Percentiles rank a stretch among this genome's conserved stretches.
Evolutionary conservation across 208 protist genomes (phyloP).

Genomic region (Leptomonas seymouri): DNA sequence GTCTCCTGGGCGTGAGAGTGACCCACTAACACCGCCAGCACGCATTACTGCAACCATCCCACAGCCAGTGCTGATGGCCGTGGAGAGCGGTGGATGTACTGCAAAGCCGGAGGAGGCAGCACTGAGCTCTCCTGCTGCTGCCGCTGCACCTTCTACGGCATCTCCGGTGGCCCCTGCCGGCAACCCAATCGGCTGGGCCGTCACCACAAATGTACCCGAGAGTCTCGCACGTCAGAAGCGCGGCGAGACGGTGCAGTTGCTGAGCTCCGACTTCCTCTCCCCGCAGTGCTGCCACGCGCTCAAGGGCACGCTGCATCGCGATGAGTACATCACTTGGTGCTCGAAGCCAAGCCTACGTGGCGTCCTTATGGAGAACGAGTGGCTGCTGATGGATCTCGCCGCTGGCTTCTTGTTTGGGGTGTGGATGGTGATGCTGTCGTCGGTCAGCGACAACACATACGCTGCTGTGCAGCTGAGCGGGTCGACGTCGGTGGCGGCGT

Average conservation of each 20-base stretch:
- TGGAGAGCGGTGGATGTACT: not conserved
- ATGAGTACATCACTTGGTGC: slow-evolving; percentile 62
- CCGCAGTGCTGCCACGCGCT: slow-evolving; percentile 36
- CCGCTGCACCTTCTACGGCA: not conserved
- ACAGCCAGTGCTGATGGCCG: not conserved
- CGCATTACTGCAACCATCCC: not conserved
- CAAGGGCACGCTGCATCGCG: slow-evolving; percentile 34
- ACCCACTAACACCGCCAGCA: not conserved
- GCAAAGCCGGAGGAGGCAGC: not conserved
- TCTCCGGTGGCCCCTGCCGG: slow-evolving; percentile 1
- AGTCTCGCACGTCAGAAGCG: slow-evolving; percentile 35
- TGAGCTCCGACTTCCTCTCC: slow-evolving; percentile 43
- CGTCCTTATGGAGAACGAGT: slow-evolving; percentile 49
- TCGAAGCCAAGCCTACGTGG: slow-evolving; percentile 39
- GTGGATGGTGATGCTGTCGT: slow-evolving; percentile 51
- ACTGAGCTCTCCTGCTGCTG: not conserved
- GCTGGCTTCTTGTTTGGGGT: slow-evolving; percentile 44
- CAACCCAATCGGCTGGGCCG: not conserved
- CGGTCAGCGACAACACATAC: slow-evolving; percentile 37
- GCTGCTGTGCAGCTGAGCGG: slow-evolving; percentile 41
- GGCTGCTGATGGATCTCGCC: slow-evolving; percentile 47
- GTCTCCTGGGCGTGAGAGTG: not conserved
- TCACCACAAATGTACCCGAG: slow-evolving; percentile 16
- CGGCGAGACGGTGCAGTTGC: slow-evolving; percentile 54
- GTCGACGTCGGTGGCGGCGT: slow-evolving; percentile 37